Evolutionary conservation across 108 stramenopile species (phyloP), one percentile per base, ranked within the genome.

Genomic region (Nannochloropsis gaditana): DNA sequence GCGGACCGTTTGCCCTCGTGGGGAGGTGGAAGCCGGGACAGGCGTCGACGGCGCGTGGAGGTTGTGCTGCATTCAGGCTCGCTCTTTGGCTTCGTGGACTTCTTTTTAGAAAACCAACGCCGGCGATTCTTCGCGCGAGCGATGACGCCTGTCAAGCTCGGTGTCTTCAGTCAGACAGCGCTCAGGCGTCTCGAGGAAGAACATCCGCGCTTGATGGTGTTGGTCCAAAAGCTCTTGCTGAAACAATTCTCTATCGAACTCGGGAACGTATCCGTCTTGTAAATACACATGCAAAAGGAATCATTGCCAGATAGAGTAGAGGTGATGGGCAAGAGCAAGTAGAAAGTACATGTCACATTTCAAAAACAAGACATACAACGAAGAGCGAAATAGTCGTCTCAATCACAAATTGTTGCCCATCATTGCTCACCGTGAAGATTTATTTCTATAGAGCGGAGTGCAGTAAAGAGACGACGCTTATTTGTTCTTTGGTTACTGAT

Each of bases 41-140:
- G 19, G 80, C 17, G 80, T 9, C 80, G 21, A 21, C 80, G 80
- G 80, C 80, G 11, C 21, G 17, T 80, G 9, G 80, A 85, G 84
- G 87, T 83, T 9, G 4, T 85, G 42, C 82, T 85, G 5, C 44
- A 44, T 17, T 42, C 44, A 43, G 82, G 84, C 17, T 84, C 87
- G 4, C 50, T 88, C 15, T 88, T 88, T 82, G 87, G 87, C 42
- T 88, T 84, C 84, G 87, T 88, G 41, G 87, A 85, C 73, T 85
- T 50, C 82, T 84, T 85, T 42, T 82, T 88, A 44, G 84, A 88
- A 42, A 50, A 50, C 1, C 83, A 88, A 42, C 87, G 79, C 9
- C 73, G 87, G 79, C 79, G 44, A 5, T 83, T 83, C 84, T 83
- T 59, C 9, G 87, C 87, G 9, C 80, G 79, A 3, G 87, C 87